These are phyloP conservation scores for Ogataea salicorniae DNA, from an alignment of 805 yeast species.

Conservation along the genomic window DNA sequence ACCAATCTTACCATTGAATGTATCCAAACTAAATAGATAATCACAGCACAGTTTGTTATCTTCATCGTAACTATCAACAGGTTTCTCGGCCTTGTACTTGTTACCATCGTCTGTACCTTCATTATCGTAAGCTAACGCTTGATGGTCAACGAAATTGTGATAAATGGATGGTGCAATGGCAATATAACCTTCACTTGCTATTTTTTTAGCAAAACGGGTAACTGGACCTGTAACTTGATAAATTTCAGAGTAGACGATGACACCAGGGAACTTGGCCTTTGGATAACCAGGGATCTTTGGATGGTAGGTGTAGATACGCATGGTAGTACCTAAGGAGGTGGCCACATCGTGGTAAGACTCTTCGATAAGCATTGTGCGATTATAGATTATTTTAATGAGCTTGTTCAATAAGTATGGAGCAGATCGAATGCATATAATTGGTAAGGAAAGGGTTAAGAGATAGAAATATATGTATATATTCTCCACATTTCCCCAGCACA, in stretches of 20 bases:
- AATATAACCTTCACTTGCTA: constrained; percentile 75
- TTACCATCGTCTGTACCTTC: constrained; percentile 77
- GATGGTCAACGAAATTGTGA: constrained; percentile 62
- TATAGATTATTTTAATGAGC: background rate
- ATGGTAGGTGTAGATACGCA: constrained; percentile 61
- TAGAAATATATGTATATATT: background rate
- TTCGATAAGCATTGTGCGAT: constrained; percentile 54
- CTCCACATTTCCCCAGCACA: background rate
- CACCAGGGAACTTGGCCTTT: constrained; percentile 77
- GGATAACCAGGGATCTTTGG: constrained; percentile 72
- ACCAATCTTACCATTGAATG: constrained; percentile 70
- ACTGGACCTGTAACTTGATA: constrained; percentile 85
- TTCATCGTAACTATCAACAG: constrained; percentile 68
- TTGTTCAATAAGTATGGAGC: background rate
- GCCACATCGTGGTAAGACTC: constrained; percentile 60
- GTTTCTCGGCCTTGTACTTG: constrained; percentile 58
- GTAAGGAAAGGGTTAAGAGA: background rate
- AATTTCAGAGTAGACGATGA: constrained; percentile 71
- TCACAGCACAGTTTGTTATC: constrained; percentile 63
- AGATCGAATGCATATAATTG: background rate
- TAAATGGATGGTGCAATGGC: constrained; percentile 77
- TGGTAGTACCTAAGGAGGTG: constrained; percentile 61
- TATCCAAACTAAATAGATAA: constrained; percentile 48
- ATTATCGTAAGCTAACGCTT: constrained; percentile 62
- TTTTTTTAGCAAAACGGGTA: constrained; percentile 66